Conservation (phyloP, 495 filamentous ascomycete species). For the Neurospora sp. region DNA sequence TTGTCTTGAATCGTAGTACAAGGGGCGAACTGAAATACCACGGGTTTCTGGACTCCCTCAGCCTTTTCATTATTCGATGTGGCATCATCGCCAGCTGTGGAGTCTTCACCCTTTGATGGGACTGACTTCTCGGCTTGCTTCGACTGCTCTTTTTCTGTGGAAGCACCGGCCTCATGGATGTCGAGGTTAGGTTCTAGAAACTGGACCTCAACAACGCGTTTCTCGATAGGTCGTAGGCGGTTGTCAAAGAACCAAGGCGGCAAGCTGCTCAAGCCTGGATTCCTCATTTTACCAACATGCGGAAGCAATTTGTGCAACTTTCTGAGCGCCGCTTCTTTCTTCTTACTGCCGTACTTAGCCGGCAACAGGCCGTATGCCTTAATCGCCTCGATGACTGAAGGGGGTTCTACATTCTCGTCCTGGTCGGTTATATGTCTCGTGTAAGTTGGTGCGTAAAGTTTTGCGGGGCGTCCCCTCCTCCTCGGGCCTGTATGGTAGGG, state of each 20-base stretch:
- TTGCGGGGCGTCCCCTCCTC: background rate
- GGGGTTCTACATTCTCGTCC: slow-evolving; percentile 5
- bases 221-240: background rate
- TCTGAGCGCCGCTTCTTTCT: slow-evolving; percentile 7
- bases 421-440: background rate
- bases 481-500: background rate
- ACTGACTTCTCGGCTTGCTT: background rate
- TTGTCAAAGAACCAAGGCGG: slow-evolving; percentile 15
- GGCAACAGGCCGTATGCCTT: slow-evolving; percentile 21
- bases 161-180: slow-evolving; percentile 10
- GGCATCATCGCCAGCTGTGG: background rate
- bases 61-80: background rate
- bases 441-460: background rate
- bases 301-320: slow-evolving; percentile 13
- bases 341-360: slow-evolving; percentile 1
- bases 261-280: slow-evolving; percentile 22
- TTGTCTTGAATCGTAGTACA: slow-evolving; percentile 6
- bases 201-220: background rate
- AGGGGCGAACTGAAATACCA: slow-evolving; percentile 8
- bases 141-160: background rate
- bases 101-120: background rate
- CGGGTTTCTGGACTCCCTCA: background rate
- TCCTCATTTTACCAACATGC: slow-evolving; percentile 16
- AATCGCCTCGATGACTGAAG: slow-evolving; percentile 21
- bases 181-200: slow-evolving; percentile 21